phyloP scores from a whole-genome alignment of 805 yeast species.

The Myxozyma neglecta region DNA sequence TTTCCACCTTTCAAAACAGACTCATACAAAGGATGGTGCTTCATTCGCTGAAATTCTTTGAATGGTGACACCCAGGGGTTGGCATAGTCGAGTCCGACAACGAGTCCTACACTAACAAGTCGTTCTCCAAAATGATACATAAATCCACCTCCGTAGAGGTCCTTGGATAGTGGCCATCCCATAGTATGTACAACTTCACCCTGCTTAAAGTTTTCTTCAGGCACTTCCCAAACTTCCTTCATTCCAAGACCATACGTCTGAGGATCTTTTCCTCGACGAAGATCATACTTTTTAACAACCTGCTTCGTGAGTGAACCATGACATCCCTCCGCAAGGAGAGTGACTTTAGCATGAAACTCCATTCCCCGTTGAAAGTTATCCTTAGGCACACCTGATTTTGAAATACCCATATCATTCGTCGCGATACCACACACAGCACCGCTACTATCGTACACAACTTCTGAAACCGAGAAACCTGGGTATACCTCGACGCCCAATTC shows the following conservation, averaged over 20 bases:
- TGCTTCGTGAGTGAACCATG: conserved; percentile 90
- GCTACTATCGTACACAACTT: conserved; percentile 57
- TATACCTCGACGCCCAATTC: conserved; percentile 91
- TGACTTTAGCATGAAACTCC: conserved; percentile 90
- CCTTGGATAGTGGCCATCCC: conserved; percentile 78
- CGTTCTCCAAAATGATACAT: conserved; percentile 96
- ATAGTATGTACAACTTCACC: conserved; percentile 84
- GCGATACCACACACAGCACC: conserved; percentile 81
- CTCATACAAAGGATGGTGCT: conserved; percentile 82
- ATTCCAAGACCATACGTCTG: conserved; percentile 96
- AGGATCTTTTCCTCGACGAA: conserved; percentile 59
- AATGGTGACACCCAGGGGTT: conserved; percentile 96
- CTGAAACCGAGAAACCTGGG: conserved; percentile 76
- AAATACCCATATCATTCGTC: conserved; percentile 88
- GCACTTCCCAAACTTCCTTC: conserved; percentile 96
- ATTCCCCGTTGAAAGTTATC: conserved; percentile 90
- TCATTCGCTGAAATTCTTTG: conserved; percentile 84
- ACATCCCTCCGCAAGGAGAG: conserved; percentile 96
- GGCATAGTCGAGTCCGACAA: conserved; percentile 87
- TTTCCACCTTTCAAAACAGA: conserved; percentile 80
- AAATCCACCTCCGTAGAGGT: conserved; percentile 94
- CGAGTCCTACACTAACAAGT: conserved; percentile 88
- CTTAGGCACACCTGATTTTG: conserved; percentile 72
- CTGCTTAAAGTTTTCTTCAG: conserved; percentile 71
- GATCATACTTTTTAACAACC: conserved; percentile 63